Base-by-base conservation (phyloP, 2,329 filamentous ascomycete genomes). In the Arthrobotrys sinensis region DNA sequence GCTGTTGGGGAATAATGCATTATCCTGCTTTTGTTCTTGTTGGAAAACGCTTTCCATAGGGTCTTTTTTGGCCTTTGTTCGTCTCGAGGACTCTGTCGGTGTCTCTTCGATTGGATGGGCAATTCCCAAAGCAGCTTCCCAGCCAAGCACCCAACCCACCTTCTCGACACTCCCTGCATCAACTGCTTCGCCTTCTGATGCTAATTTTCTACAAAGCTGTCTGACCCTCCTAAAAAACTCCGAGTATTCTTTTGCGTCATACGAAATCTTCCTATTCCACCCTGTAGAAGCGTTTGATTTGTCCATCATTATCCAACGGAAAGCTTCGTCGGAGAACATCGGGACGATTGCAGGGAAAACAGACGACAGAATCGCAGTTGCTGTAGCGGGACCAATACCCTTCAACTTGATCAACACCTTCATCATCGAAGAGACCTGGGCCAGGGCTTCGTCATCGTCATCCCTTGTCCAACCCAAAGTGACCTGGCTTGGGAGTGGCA, bases 301-400 rank as follows among this genome's bases (percentile, higher is more conserved):
- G n/a, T 84, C 83, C 82, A 88, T 89, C 81, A 89, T 89, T 4
- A 91, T 84, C 92, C 92, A 95, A 80, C 90, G 88, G 82, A 90
- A 95, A 2, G 91, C 87, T 84, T 96, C 93, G 82, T 96, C 93
- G 1, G 90, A 92, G 84, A 95, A 95, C 86, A 95, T 95, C 1
- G 92, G 88, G 60, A 90, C 86, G 11, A 85, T 84, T 0, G 86
- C 83, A 0, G 90, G 87, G 76, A 90, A 87, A 80, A 90, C 88
- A 3, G 91, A 88, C 3, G 90, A 88, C 1, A 96, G 87, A 0
- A 95, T 85, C 36, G 96, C 87, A 0, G 91, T 93, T 0, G 92
- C 92, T 0, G 92, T 95, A 6, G 93, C 93, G 0, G 93, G 92
- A 0, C 93, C 93, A 79, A 96, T 89, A 38, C 93, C 93, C 80